Base-by-base conservation (phyloP, 2,329 filamentous ascomycete genomes). In the Fusarium azukiicola region DNA sequence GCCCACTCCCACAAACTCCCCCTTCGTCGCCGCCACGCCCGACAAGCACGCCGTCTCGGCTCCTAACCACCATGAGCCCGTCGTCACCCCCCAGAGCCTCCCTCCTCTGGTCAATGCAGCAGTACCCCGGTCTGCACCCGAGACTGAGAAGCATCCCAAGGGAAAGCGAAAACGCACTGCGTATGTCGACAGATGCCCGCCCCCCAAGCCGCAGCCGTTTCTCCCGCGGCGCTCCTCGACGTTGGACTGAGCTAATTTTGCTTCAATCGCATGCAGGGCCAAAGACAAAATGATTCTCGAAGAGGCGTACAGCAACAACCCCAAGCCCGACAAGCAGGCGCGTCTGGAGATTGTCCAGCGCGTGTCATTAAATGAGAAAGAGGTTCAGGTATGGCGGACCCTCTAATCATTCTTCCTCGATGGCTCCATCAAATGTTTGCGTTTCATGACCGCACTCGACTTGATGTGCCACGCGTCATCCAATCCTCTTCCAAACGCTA, bases 261-360 rank as follows among this genome's bases (percentile, higher is more conserved):
- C 40, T 69, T 72, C 72, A 78, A 82, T 80, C 76, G 78, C 76
- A 63, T 79, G 19, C 79, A 98, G 96, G 84, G 95, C 96, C 52
- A 96, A 97, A 87, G 97, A 99, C 89, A 97, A 98, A 89, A 93
- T 95, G 69, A 93, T 98, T 69, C 94, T 99, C 75, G 97, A 99
- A 87, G 92, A 95, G 47, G 96, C 97, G 74, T 99, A 98, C 85
- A 92, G 93, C 82, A 92, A 91, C 77, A 98, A 99, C 86, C 93
- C 96, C 11, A 99, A 98, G 87, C 97, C 97, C 46, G 97, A 98
- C 89, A 99, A 98, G 88, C 92, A 94, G 72, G 95, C 96, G 87
- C 96, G 97, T 88, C 92, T 96, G 63, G 94, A 95, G 74, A 97
- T 99, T 79, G 96, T 98, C 75, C 93, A 93, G 88, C 96, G 94